Base-by-base conservation (phyloP, 1,284 basidiomycete genomes). In the Schizophyllum commune region DNA sequence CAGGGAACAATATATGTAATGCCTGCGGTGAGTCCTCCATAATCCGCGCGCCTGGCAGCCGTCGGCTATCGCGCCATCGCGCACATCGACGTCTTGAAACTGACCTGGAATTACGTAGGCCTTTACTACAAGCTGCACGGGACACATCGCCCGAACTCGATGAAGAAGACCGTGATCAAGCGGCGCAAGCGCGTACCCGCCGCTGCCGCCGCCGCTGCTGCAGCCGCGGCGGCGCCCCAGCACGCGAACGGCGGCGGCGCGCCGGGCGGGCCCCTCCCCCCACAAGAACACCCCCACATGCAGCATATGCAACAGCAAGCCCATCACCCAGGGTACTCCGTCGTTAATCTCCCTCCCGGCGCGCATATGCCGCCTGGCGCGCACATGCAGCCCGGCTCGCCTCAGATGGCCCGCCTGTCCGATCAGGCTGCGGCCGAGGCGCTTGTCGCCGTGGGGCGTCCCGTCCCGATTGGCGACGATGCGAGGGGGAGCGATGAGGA, bases 141-240 rank as follows among this genome's bases (percentile, higher is more conserved):
- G 61, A 94, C 93, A 0, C 95, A 98, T 69, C 88, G 96, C 54
- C 96, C 96, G 34, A 96, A 96, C 65, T 94, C 94, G 62, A 96
- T 99, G 94, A 98, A 97, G 77, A 98, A 98, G 81, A 92, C 93
- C 2, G 94, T 98, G 68, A 99, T 99, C 81, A 99, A 99, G 79
- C 86, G 96, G 47, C 83, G 96, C 65, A 98, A 98, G 78, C 89
- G 96, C 67, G 94, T 98, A 32, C 92, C 95, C 57, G 94, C 93
- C 52, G 88, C 83, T 60, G 74, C 58, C 4, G 58, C 57, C 4
- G 57, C 56, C 70, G 61, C 70, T 73, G 57, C 68, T 68, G 65
- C 53, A 11, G 9, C 39, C 9, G 39, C 39, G 17, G 39, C 39
- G 39, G 39, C 39, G 9, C 13, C 13, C 13, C 39, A 47, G 39